Conservation (phyloP, 306 rosid species). For the Mucuna pruriens region DNA sequence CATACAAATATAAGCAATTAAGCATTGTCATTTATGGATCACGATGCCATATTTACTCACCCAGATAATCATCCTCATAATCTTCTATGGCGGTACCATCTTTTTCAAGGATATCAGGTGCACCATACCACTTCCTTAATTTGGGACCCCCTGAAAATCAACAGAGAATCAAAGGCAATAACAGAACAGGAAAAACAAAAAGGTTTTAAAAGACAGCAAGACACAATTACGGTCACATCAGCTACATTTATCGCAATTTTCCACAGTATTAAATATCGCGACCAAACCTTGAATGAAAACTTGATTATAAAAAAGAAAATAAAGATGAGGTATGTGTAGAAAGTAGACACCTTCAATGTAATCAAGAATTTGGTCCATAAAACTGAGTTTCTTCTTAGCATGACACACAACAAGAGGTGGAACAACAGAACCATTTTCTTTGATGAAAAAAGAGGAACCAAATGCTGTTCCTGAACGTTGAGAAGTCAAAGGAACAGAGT, state of each 20-base stretch:
- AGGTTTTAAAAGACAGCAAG: background rate
- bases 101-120: constrained; percentile 80
- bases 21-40: background rate
- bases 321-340: background rate
- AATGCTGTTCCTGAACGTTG: constrained; percentile 40
- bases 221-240: background rate
- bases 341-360: constrained; percentile 75
- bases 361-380: constrained; percentile 89
- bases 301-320: background rate
- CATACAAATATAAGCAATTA: constrained; percentile 13
- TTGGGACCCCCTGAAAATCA: constrained; percentile 78
- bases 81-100: constrained; percentile 59
- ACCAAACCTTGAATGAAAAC: background rate
- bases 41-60: constrained; percentile 41
- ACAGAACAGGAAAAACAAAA: background rate
- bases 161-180: constrained; percentile 12
- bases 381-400: constrained; percentile 81
- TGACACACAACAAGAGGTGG: constrained; percentile 48
- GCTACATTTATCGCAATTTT: background rate
- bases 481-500: constrained; percentile 29
- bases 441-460: constrained; percentile 35
- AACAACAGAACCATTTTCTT: constrained; percentile 31
- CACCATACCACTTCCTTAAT: constrained; percentile 94
- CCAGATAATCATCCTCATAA: constrained; percentile 58
- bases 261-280: background rate